Conservation (phyloP, 352 stramenopile species). For the Phytophthora cactorum region DNA sequence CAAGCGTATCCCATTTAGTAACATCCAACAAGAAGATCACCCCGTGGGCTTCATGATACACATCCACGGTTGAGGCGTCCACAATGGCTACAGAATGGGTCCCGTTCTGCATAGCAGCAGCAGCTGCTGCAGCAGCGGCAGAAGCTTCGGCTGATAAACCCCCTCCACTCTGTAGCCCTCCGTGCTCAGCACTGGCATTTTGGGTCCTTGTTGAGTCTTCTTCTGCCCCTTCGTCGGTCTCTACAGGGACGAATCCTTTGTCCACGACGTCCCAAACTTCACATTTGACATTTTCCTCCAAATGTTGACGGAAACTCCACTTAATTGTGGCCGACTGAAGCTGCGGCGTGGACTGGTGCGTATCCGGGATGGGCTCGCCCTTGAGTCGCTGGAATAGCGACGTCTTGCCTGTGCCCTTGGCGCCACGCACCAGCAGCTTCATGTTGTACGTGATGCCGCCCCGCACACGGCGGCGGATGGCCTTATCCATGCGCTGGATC, state of each 20-base stretch:
- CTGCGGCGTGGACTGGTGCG: slow-evolving; percentile 82
- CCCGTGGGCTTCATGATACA: slow-evolving; percentile 90
- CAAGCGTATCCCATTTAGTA: slow-evolving; percentile 77
- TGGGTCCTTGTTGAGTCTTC: not conserved
- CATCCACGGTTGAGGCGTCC: slow-evolving; percentile 87
- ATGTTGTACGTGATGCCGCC: slow-evolving; percentile 92
- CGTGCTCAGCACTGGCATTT: slow-evolving; percentile 14
- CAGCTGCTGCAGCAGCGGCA: slow-evolving; percentile 25
- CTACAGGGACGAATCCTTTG: slow-evolving; percentile 52
- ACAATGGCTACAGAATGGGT: slow-evolving; percentile 71
- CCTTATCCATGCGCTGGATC: slow-evolving; percentile 86
- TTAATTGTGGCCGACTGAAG: slow-evolving; percentile 91
- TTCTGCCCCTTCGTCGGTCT: slow-evolving; percentile 3
- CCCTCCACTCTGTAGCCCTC: slow-evolving; percentile 21
- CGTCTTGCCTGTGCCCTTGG: slow-evolving; percentile 89
- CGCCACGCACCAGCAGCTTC: slow-evolving; percentile 89
- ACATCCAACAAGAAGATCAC: slow-evolving; percentile 91
- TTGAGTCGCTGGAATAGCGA: slow-evolving; percentile 88
- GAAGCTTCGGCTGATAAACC: slow-evolving; percentile 30
- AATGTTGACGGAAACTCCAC: slow-evolving; percentile 70
- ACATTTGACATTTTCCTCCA: slow-evolving; percentile 89
- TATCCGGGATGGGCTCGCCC: slow-evolving; percentile 70
- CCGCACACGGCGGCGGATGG: slow-evolving; percentile 80
- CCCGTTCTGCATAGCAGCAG: slow-evolving; percentile 34
- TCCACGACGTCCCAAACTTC: slow-evolving; percentile 94